A percentile compares a stretch with the other conserved stretches of the same genome.
phyloP scores from a whole-genome alignment of 495 filamentous ascomycete species.

The Neurospora sp. region DNA sequence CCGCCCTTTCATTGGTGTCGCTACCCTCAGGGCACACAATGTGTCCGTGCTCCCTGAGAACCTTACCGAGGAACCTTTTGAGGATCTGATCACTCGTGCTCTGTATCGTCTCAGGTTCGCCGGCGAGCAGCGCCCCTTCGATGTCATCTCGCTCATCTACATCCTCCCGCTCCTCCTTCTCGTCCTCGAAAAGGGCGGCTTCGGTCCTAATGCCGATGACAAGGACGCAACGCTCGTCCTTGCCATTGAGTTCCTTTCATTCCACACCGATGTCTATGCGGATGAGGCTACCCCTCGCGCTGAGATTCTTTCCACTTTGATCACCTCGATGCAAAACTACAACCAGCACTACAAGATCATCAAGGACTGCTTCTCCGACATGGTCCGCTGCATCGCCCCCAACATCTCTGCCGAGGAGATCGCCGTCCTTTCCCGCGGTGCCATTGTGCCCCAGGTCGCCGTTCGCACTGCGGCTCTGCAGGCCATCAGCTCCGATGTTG shows the following conservation, averaged over 20 bases:
- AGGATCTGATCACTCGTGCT: conserved; percentile 78
- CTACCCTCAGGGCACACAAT: conserved; percentile 69
- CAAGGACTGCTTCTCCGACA: conserved; percentile 81
- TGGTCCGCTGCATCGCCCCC: conserved; percentile 66
- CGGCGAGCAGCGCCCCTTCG: conserved; percentile 85
- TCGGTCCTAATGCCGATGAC: conserved; percentile 62
- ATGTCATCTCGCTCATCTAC: conserved; percentile 75
- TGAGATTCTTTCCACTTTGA: conserved; percentile 57
- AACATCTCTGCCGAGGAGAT: conserved; percentile 66
- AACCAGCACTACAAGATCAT: conserved; percentile 87
- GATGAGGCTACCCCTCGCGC: conserved; percentile 65
- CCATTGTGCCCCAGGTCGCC: conserved; percentile 64
- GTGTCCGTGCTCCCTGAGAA: conserved; percentile 59
- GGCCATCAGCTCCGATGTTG: conserved; percentile 79
- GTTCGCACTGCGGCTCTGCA: conserved; percentile 86
- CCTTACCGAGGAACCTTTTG: conserved; percentile 66
- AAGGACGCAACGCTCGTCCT: conserved; percentile 80
- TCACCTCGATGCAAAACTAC: conserved; percentile 77
- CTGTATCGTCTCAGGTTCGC: conserved; percentile 84
- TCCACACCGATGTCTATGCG: conserved; percentile 66
- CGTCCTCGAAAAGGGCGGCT: conserved; percentile 66
- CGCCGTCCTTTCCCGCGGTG: conserved; percentile 56
- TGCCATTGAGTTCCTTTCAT: conserved; percentile 80
- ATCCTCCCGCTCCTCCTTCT: conserved; percentile 70
- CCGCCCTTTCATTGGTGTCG: conserved; percentile 74